phyloP scores from a whole-genome alignment of 2,329 filamentous ascomycete species.

The Cadophora luteo-olivacea region DNA sequence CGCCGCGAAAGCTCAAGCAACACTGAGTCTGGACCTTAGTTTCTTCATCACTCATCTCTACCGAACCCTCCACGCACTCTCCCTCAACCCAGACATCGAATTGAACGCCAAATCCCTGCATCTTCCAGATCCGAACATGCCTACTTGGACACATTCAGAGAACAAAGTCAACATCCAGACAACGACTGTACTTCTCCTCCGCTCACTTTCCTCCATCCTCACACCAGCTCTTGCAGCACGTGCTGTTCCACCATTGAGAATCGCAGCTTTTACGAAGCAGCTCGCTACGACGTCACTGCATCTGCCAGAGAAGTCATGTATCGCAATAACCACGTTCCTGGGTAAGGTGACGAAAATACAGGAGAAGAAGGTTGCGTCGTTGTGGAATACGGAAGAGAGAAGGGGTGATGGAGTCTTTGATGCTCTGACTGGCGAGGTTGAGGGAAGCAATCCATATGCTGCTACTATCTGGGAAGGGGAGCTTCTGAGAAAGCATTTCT shows the following conservation, averaged over 20 bases:
- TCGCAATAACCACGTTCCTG: conserved; percentile 80
- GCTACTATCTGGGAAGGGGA: conserved; percentile 94
- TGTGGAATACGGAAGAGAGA: conserved; percentile 95
- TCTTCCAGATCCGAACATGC: conserved; percentile 68
- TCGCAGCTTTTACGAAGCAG: conserved; percentile 94
- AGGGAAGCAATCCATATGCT: conserved; percentile 89
- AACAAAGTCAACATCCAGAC: conserved; percentile 94
- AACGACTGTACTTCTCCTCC: conserved; percentile 88
- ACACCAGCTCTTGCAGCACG: conserved; percentile 77
- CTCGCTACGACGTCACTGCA: conserved; percentile 84
- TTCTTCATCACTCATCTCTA: conserved; percentile 97
- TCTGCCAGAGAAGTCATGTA: conserved; percentile 85
- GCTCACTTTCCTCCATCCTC: conserved; percentile 82
- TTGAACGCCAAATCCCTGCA: conserved; percentile 75
- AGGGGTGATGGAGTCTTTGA: conserved; percentile 90
- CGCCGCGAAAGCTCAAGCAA: conserved; percentile 79
- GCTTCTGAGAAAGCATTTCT: conserved; percentile 83
- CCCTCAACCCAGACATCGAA: conserved; percentile 86
- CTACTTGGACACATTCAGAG: conserved; percentile 51
- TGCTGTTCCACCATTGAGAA: conserved; percentile 77
- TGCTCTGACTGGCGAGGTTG: conserved; percentile 73
- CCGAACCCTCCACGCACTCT: conserved; percentile 79
- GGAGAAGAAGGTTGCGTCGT: conserved; percentile 77
- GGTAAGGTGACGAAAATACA: conserved; percentile 82
- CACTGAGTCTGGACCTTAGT: conserved; percentile 87